Base-by-base conservation (phyloP, 2,329 filamentous ascomycete species). In the Mollisiaceae sp. region DNA sequence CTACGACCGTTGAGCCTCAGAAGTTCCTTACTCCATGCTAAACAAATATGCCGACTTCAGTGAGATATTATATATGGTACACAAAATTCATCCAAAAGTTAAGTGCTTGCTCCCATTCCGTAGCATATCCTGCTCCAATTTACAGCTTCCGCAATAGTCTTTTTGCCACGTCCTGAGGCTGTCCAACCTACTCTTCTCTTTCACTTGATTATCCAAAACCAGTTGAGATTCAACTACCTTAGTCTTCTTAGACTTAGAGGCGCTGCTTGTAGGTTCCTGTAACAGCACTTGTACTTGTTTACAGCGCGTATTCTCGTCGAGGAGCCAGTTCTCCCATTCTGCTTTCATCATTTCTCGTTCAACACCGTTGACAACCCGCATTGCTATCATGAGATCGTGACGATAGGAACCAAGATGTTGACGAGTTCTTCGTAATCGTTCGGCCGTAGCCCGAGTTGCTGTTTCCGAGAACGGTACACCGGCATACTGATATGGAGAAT, bases 271-370 rank as follows among this genome's bases (percentile, higher is more conserved):
- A 47, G 70, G 76, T 32, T 76, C 76, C 35, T 73, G 75, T 24
- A 90, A 76, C 73, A 84, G 77, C 38, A 74, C 75, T 32, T 81
- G 79, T 6, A 86, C 81, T 74, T 90, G 86, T 64, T 87, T 86
- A 77, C 95, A 99, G 58, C 91, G 86, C 39, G 83, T 78, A 69
- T 88, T 89, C 79, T 99, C 95, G 70, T 92, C 90, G 2, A 86
- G 79, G 36, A 98, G 84, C 94, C 94, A 99, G 69, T 92, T 91
- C 80, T 97, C 94, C 90, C 93, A 99, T 77, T 97, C 94, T 0
- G 91, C 90, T 73, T 88, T 86, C 62, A 98, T 79, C 77, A 97
- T 89, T 77, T 97, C 93, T 65, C 86, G 85, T 81, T 98, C 95
- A 35, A 98, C 88, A 64, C 86, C 90, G 78, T 98, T 97, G 67